These are phyloP conservation scores for Colletotrichum aenigma DNA, from an alignment of 2,329 filamentous ascomycete species.

Conservation along the genomic window DNA sequence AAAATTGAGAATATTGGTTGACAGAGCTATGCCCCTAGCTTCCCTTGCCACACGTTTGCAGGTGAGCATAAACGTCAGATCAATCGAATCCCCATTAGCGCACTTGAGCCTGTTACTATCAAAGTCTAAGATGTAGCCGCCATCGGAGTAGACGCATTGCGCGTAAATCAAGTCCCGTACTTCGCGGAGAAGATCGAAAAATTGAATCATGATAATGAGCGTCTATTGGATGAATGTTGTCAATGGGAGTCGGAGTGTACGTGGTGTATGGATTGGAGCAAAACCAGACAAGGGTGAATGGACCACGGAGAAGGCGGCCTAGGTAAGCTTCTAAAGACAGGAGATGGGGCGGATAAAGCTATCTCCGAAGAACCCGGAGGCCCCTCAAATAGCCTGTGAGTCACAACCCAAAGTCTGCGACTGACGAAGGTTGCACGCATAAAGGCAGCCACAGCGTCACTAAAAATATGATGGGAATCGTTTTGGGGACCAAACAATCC, in stretches of 20 bases:
- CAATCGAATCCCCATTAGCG: not conserved
- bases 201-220: not conserved
- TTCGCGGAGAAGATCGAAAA: not conserved
- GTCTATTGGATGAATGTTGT: not conserved
- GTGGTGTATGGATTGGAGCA: not conserved
- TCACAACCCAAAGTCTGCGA: too few species aligned
- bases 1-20: not conserved
- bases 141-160: not conserved
- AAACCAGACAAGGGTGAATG: not conserved
- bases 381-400: not conserved
- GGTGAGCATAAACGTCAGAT: not conserved
- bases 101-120: not conserved
- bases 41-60: not conserved
- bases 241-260: not conserved
- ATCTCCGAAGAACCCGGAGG: not conserved
- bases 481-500: too few species aligned
- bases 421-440: too few species aligned
- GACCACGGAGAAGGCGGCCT: too few species aligned
- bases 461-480: too few species aligned
- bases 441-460: too few species aligned
- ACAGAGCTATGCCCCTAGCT: not conserved
- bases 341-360: not conserved
- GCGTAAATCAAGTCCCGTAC: not conserved
- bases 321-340: not conserved
- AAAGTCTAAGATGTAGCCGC: not conserved